phyloP scores from a whole-genome alignment of 208 protist genomes.

The Leishmania major region DNA sequence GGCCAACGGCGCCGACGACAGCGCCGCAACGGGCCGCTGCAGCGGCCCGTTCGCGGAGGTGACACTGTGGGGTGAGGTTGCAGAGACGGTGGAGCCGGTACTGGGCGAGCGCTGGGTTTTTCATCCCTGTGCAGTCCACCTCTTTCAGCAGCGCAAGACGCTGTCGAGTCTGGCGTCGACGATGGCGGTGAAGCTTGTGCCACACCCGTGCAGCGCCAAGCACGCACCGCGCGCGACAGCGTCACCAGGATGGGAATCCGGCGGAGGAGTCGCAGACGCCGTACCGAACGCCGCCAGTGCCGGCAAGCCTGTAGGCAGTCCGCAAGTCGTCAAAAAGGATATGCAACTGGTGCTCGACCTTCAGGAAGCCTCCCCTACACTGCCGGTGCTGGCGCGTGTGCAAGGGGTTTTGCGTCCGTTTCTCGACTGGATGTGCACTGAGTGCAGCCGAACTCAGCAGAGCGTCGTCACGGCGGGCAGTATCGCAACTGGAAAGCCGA shows the following conservation, averaged over 20 bases:
- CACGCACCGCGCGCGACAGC: not conserved
- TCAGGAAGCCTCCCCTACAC: conserved; percentile 21
- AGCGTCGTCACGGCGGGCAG: not conserved
- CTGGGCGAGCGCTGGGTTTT: conserved; percentile 70
- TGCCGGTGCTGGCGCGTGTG: conserved; percentile 31
- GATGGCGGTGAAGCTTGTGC: conserved; percentile 33
- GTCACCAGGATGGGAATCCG: not conserved
- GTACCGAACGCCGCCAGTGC: no score
- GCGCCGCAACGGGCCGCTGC: not conserved
- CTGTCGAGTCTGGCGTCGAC: conserved; percentile 37
- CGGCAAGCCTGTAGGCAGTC: not conserved
- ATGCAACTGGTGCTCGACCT: conserved; percentile 24
- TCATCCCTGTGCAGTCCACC: conserved; percentile 43
- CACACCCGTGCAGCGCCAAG: not conserved
- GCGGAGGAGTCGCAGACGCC: not conserved
- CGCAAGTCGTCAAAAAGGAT: not conserved
- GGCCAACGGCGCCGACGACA: conserved; percentile 23
- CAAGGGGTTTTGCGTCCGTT: conserved; percentile 12
- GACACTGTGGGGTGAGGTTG: conserved; percentile 74
- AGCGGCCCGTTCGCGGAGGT: conserved; percentile 37
- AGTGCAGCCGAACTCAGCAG: not conserved
- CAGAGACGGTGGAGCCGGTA: conserved; percentile 24
- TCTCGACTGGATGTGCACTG: conserved; percentile 16
- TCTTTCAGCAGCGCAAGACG: conserved; percentile 62
- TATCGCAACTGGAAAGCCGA: conserved; percentile 6